Evolutionary conservation across 345 rosid genomes (phyloP).

Genomic region (Diplotaxis tenuifolia): DNA sequence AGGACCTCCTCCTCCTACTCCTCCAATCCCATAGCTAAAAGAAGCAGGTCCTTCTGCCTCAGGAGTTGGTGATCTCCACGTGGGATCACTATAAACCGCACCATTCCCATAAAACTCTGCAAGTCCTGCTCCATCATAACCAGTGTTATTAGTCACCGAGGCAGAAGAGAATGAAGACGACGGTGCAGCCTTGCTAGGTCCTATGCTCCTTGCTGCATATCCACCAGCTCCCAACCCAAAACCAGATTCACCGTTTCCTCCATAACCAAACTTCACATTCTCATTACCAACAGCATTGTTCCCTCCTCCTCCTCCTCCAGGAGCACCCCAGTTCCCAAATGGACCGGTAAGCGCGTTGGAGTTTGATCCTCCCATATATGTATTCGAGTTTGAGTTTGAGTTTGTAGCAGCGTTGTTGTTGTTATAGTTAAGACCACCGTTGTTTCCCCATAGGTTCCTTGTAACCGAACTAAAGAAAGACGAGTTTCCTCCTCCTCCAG

Average conservation of each 20-base stretch:
- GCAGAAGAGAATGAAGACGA: constrained; percentile 64
- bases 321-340: constrained; percentile 72
- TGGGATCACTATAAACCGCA: too few species aligned
- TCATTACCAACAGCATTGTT: constrained; percentile 30
- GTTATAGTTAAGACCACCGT: constrained; percentile 35
- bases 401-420: constrained; percentile 38
- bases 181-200: too few species aligned
- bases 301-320: constrained; percentile 45
- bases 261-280: too few species aligned
- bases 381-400: constrained; percentile 44
- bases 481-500: constrained; percentile 61
- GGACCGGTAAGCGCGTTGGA: constrained; percentile 50
- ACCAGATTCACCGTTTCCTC: too few species aligned
- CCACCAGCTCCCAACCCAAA: too few species aligned
- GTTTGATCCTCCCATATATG: constrained; percentile 50
- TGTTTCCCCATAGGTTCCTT: constrained; percentile 83
- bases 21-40: constrained; percentile 63
- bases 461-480: constrained; percentile 59
- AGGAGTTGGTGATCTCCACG: constrained; percentile 71
- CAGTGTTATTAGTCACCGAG: constrained; percentile 33
- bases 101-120: too few species aligned
- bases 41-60: constrained; percentile 65
- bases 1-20: constrained; percentile 47
- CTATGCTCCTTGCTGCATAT: constrained; percentile 43
- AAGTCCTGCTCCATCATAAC: constrained; percentile 56